These are phyloP conservation scores for Pseudonitzschia delicatissima DNA, from an alignment of 108 stramenopile species.

Conservation along the genomic window DNA sequence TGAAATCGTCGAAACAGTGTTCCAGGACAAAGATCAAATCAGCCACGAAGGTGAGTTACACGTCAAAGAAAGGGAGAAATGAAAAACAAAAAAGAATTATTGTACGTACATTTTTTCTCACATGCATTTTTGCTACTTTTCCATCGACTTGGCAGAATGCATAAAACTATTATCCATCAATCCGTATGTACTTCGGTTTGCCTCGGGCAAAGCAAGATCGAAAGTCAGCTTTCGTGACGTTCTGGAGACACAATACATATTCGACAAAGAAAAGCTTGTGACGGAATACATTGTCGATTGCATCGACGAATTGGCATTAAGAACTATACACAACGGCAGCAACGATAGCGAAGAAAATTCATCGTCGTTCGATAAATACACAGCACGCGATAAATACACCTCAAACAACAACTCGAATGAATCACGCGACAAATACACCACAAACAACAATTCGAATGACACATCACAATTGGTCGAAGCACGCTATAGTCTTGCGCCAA, in stretches of 20 bases:
- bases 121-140: not conserved
- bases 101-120: not conserved
- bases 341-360: not conserved
- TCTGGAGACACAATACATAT: conserved; percentile 14
- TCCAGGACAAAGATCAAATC: conserved; percentile 8
- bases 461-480: too few relatives aligned
- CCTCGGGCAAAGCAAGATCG: conserved; percentile 12
- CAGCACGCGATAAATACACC: too few relatives aligned
- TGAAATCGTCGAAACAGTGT: conserved; percentile 39
- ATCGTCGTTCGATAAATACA: not conserved
- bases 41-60: conserved; percentile 15
- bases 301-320: not conserved
- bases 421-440: too few relatives aligned
- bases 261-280: not conserved
- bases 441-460: too few relatives aligned
- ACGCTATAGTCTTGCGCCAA: too few relatives aligned
- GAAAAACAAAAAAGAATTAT: not conserved
- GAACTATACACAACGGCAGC: too few relatives aligned
- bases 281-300: not conserved
- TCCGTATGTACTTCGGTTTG: conserved; percentile 32
- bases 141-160: conserved; percentile 8
- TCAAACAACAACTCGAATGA: too few relatives aligned
- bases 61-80: not conserved
- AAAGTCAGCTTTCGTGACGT: conserved; percentile 19
- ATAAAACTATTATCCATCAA: conserved; percentile 12